Percentiles rank a stretch among this genome's conserved stretches.
Conservation (phyloP, 2,329 filamentous ascomycete species). For the Fusarium gaditjirri region DNA sequence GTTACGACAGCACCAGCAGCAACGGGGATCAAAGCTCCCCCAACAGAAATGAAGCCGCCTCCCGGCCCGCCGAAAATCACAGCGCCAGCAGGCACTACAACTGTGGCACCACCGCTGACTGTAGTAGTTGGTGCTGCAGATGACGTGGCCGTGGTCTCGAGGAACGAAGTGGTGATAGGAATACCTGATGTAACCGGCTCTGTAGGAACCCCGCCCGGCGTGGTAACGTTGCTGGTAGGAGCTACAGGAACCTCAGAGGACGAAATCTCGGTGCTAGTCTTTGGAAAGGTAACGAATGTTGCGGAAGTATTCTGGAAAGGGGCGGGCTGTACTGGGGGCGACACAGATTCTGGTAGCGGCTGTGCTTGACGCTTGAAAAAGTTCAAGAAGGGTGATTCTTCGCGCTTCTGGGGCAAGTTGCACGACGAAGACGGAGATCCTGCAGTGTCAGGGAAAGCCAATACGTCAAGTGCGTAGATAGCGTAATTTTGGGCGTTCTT, state of each 20-base stretch:
- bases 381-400: background rate
- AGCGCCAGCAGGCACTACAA: background rate
- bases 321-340: background rate
- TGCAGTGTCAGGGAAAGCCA: background rate
- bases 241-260: background rate
- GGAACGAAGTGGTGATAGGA: background rate
- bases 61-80: fast-evolving
- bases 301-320: background rate
- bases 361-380: background rate
- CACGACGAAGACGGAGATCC: background rate
- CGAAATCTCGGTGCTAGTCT: background rate
- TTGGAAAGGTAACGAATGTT: background rate
- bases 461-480: background rate
- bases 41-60: fast-evolving
- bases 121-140: background rate
- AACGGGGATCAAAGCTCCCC: background rate
- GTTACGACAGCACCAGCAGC: background rate
- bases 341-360: background rate
- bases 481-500: background rate
- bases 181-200: background rate
- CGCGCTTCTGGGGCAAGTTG: background rate
- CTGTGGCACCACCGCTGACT: background rate
- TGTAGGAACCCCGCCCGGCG: background rate
- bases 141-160: background rate
- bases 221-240: background rate